Evolutionary conservation across 352 stramenopile genomes (phyloP).

Genomic region (Pythium chondricola): DNA sequence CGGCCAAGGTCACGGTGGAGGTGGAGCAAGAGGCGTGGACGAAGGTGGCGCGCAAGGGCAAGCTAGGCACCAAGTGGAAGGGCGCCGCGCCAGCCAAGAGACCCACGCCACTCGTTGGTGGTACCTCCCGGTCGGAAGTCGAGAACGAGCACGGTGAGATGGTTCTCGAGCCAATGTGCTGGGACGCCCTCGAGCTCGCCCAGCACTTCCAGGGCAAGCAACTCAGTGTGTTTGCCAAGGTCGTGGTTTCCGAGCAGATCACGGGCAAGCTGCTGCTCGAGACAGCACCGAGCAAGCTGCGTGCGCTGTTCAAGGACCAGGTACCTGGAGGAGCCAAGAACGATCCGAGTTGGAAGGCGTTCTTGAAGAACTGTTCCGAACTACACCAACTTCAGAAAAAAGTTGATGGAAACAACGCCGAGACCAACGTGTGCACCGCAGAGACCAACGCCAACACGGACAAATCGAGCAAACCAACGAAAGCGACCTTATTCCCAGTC

Average conservation of each 20-base stretch:
- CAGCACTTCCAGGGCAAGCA: constrained; percentile 44
- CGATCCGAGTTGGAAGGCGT: constrained; percentile 44
- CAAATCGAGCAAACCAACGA: background rate
- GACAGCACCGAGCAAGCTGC: constrained; percentile 33
- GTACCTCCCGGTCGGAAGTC: constrained; percentile 3
- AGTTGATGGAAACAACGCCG: constrained; percentile 14
- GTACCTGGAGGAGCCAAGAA: constrained; percentile 10
- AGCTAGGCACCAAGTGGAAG: constrained; percentile 58
- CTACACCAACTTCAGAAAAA: constrained; percentile 42
- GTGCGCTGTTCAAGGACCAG: constrained; percentile 31
- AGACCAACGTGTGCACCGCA: too few species aligned
- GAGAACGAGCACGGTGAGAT: constrained; percentile 14
- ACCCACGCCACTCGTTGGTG: background rate
- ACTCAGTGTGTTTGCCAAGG: constrained; percentile 39
- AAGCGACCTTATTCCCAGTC: constrained; percentile 15
- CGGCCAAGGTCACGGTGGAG: constrained; percentile 45
- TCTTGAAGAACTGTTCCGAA: constrained; percentile 29
- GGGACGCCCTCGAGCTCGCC: constrained; percentile 54
- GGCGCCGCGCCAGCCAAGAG: constrained; percentile 24
- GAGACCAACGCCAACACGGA: constrained; percentile 5
- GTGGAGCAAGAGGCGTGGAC: constrained; percentile 49
- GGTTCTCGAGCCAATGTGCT: constrained; percentile 28
- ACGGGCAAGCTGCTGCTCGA: constrained; percentile 50
- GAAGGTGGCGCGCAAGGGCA: constrained; percentile 37
- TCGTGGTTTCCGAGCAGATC: constrained; percentile 56